Base-by-base conservation (phyloP, 257 asterid genomes). In the Ajuga chamaepitys region DNA sequence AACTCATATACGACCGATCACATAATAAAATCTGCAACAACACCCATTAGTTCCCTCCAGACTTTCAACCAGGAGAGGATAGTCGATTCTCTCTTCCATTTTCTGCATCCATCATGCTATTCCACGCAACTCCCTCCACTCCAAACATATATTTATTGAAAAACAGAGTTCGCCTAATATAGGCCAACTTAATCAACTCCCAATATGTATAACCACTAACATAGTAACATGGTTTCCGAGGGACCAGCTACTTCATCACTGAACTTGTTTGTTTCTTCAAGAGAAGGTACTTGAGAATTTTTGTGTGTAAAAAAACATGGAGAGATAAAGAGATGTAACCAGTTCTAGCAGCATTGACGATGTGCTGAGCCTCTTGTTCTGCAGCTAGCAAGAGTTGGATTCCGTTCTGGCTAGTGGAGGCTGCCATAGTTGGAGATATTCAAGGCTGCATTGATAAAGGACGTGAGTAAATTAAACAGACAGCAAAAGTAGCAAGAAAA, bases 281-380 rank as follows among this genome's bases (percentile, higher is more conserved):
- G 20, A 60, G 41, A 25, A 9, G 63, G 56, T 30, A 25, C 61
- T 46, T 14, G 22, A 20, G 58, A 22, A 65, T 13, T 44, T 34
- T 16, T 22, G 21, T 26, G n/a, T 3, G 17, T 2, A 18, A 24
- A 10, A 62, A 67, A 71, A 20, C 66, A 45, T 62, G 67, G 9
- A 48, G n/a, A 41, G 47, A 68, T 32, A 38, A 57, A 52, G 42
- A 38, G 67, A 26, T 16, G 53, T 76, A 69, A 83, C 89, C 89
- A 24, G 67, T 68, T 76, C 83, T 80, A 65, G 89, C 84, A 71
- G 82, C 71, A 71, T 75, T 78, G 68, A 83, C 89, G 48, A 83
- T 78, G 61, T 76, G 83, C 77, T 83, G 86, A 68, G 86, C 89
- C 70, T 80, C 84, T 71, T 81, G 89, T 58, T 83, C 89, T 22